phyloP scores from a whole-genome alignment of 305 asterid species.

The Fraxinus ornus region DNA sequence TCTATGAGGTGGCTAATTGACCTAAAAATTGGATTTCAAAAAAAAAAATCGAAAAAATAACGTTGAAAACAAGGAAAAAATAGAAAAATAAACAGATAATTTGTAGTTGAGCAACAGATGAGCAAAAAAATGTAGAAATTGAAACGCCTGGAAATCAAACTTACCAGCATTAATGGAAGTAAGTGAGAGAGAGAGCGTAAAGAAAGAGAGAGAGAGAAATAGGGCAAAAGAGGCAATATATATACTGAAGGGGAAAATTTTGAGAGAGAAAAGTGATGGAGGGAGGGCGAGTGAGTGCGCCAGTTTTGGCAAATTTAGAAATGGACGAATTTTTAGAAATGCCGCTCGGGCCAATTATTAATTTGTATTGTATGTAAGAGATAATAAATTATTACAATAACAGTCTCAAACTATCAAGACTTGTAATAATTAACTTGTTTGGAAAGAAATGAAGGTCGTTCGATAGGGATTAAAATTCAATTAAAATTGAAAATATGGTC shows the following conservation, averaged over 20 bases:
- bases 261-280: neutral
- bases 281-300: neutral
- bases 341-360: neutral
- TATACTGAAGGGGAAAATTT: neutral
- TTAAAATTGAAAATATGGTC: too few relatives aligned
- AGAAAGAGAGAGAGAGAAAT: neutral
- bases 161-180: slow-evolving; percentile 22
- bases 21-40: neutral
- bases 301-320: neutral
- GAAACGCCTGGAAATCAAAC: neutral
- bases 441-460: neutral
- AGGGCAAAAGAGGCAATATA: slow-evolving; percentile 1
- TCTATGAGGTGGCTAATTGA: neutral
- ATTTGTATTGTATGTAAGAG: neutral
- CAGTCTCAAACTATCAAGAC: neutral
- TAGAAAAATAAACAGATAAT: neutral
- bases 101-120: neutral
- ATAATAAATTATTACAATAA: neutral
- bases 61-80: neutral
- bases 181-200: neutral
- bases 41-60: neutral
- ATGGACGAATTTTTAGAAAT: neutral
- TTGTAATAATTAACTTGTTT: neutral
- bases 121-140: slow-evolving; percentile 4
- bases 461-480: too few relatives aligned